Conservation (phyloP, 2,329 filamentous ascomycete genomes). For the Claviceps monticola region DNA sequence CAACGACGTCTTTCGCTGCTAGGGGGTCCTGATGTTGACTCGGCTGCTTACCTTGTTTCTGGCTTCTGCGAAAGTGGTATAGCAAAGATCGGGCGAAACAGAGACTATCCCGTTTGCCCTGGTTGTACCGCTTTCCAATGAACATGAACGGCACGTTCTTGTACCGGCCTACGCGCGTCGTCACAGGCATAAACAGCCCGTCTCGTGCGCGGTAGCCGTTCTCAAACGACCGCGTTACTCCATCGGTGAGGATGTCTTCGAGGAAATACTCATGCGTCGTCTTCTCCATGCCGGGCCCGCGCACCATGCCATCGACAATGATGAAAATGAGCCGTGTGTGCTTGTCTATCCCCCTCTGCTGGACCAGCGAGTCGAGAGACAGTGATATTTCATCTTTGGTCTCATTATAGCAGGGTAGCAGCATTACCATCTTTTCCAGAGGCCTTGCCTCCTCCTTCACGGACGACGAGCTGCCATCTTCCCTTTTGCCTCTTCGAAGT, state of each 20-base stretch:
- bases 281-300: slow-evolving; percentile 32
- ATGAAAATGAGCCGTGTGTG: slow-evolving; percentile 32
- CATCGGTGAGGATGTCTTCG: slow-evolving; percentile 29
- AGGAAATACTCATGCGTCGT: slow-evolving; percentile 33
- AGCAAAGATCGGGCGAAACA: slow-evolving; percentile 35
- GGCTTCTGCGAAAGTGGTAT: slow-evolving; percentile 31
- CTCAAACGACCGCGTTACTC: slow-evolving; percentile 20
- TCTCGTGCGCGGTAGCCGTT: slow-evolving; percentile 33
- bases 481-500: slow-evolving; percentile 11
- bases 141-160: slow-evolving; percentile 32
- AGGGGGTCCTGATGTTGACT: neutral
- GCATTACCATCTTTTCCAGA: slow-evolving; percentile 29
- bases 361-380: slow-evolving; percentile 31
- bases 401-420: slow-evolving; percentile 37
- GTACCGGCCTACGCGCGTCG: slow-evolving; percentile 28
- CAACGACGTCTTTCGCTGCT: slow-evolving; percentile 17
- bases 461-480: slow-evolving; percentile 11
- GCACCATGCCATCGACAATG: slow-evolving; percentile 33
- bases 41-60: slow-evolving; percentile 13
- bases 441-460: no score
- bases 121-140: slow-evolving; percentile 34
- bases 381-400: slow-evolving; percentile 27
- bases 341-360: slow-evolving; percentile 26
- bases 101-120: slow-evolving; percentile 35
- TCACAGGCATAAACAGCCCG: slow-evolving; percentile 31